A percentile compares a stretch with the other conserved stretches of the same genome.
These are phyloP conservation scores for Haematococcus sp. DNA, from an alignment of 139 green algal species.

Conservation along the genomic window DNA sequence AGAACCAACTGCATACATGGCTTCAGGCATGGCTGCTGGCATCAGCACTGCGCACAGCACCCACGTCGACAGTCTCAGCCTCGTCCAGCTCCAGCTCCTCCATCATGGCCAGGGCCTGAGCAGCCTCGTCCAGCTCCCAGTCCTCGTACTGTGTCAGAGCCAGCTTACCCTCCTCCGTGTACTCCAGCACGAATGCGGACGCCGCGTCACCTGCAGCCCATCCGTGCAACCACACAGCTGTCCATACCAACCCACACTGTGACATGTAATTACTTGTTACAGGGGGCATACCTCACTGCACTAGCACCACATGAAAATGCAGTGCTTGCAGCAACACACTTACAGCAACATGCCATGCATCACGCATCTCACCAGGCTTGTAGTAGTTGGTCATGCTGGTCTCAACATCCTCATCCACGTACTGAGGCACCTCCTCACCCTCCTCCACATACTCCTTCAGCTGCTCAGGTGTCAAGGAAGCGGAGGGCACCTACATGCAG, in stretches of 20 bases:
- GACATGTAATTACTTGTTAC: too few species aligned
- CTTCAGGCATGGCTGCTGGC: too few species aligned
- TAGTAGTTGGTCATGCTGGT: constrained; percentile 28
- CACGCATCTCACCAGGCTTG: constrained; percentile 7
- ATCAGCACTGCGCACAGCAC: too few species aligned
- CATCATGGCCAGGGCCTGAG: constrained; percentile 16
- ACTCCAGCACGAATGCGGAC: constrained; percentile 44
- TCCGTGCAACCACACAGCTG: too few species aligned
- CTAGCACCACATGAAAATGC: too few species aligned
- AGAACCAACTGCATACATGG: too few species aligned
- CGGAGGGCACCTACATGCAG: constrained; percentile 22
- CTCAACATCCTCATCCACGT: constrained; percentile 3
- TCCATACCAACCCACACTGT: too few species aligned
- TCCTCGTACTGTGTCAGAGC: constrained; percentile 46
- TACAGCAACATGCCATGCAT: too few species aligned
- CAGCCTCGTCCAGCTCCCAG: constrained; percentile 36
- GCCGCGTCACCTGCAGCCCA: constrained; percentile 28
- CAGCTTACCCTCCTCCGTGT: constrained; percentile 17
- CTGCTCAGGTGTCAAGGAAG: constrained; percentile 6
- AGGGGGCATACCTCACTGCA: too few species aligned
- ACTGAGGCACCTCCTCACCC: neutral
- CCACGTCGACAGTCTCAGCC: neutral
- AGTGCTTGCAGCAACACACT: too few species aligned
- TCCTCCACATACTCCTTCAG: constrained; percentile 9
- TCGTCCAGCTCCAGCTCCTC: constrained; percentile 19